Evolutionary conservation across 2,329 filamentous ascomycete genomes (phyloP).

Genomic region (Neoarthrinium moseri): DNA sequence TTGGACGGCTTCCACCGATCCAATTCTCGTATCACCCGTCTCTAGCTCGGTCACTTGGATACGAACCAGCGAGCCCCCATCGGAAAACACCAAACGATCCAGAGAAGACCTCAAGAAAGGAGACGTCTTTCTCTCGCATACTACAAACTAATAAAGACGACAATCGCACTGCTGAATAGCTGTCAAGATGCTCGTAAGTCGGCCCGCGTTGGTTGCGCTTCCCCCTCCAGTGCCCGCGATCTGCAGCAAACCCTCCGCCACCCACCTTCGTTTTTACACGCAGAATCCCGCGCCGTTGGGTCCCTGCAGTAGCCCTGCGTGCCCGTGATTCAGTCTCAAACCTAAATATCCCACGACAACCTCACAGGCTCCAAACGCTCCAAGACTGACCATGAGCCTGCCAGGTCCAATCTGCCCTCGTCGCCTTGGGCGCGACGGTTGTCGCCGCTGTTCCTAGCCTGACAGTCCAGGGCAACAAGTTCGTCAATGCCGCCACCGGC

Average conservation of each 20-base stretch:
- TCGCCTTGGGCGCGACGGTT: slow-evolving; percentile 52
- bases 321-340: no score
- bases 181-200: slow-evolving; percentile 9
- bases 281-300: no score
- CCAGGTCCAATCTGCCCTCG: slow-evolving; percentile 42
- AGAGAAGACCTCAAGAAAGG: no score
- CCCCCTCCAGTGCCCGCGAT: no score
- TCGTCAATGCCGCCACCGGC: slow-evolving; percentile 58
- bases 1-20: background rate
- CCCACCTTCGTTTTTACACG: no score
- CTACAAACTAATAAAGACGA: no score
- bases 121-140: no score
- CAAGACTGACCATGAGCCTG: slow-evolving; percentile 8
- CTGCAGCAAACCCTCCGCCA: background rate
- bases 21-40: background rate
- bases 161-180: background rate
- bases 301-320: no score
- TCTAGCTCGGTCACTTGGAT: slow-evolving; percentile 2
- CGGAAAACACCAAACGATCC: slow-evolving; percentile 3
- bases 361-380: background rate
- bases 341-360: background rate
- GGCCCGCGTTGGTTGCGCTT: no score
- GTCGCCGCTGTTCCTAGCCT: slow-evolving; percentile 58
- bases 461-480: slow-evolving; percentile 54
- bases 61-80: slow-evolving; percentile 1